phyloP scores from a whole-genome alignment of 352 stramenopile genomes.

The Phytophthora crassamura region DNA sequence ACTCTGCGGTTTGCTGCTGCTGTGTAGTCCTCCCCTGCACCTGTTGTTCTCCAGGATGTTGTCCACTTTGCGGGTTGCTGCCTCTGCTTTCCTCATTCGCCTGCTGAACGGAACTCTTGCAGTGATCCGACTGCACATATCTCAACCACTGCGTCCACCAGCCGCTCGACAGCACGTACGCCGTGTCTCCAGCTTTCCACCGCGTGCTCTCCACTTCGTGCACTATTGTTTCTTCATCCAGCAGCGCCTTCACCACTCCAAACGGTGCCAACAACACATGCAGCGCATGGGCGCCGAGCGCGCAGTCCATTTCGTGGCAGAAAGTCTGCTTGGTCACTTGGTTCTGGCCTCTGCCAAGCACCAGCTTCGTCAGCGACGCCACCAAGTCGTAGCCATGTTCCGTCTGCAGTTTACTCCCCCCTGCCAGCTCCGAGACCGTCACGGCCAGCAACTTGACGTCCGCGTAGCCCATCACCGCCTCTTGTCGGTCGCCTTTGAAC shows the following conservation, averaged over 20 bases:
- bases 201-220: conserved; percentile 35
- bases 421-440: conserved; percentile 32
- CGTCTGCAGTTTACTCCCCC: conserved; percentile 22
- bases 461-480: conserved; percentile 31
- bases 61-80: conserved; percentile 10
- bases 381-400: conserved; percentile 33
- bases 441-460: conserved; percentile 50
- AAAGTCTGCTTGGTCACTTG: conserved; percentile 29
- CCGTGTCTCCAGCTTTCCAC: conserved; percentile 57
- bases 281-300: conserved; percentile 43
- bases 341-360: conserved; percentile 20
- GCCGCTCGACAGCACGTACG: conserved; percentile 52
- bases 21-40: conserved; percentile 12
- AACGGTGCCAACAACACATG: conserved; percentile 63
- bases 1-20: conserved; percentile 10
- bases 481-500: conserved; percentile 50
- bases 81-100: neutral
- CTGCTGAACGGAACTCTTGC: neutral
- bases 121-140: conserved; percentile 34
- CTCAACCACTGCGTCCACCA: conserved; percentile 73
- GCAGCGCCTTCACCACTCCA: conserved; percentile 49
- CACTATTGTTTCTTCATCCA: conserved; percentile 56
- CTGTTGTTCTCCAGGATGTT: conserved; percentile 32
- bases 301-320: conserved; percentile 32
- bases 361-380: conserved; percentile 34